Evolutionary conservation across 2,329 filamentous ascomycete genomes (phyloP), one percentile per base, ranked within the genome.

Genomic region (Penicillium italicum): DNA sequence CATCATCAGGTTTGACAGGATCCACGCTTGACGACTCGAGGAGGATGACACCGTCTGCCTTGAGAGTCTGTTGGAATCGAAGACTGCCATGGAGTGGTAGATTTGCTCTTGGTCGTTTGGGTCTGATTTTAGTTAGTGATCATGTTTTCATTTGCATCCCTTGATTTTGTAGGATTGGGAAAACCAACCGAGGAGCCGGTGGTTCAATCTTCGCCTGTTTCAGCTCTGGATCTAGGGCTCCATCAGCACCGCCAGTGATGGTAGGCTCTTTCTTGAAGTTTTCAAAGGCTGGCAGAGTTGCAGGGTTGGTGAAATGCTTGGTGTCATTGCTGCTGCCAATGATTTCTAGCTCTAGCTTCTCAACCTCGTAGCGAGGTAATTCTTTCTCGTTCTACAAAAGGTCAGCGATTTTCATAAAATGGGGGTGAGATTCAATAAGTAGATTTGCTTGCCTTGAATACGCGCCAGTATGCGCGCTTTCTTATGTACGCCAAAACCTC

Each of bases 221-320:
- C 22, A 56, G 22, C 18, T 47, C 53, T 16, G 48, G 53, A 41
- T 58, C 38, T 2, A 56, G 34, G 9, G 53, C 53, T 38, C 56
- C 56, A 49, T 53, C 56, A 24, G 53, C 38, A 49, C 56, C 53
- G 12, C 56, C 56, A 4, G 33, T 48, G n/a, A 58, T 51, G 2
- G 47, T 56, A 8, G 53, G 56, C 36, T 58, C 56, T 48, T 55
- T 16, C 33, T 58, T 52, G 53, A 58, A 56, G 5, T 56, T 58
- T 16, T 49, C 42, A 12, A 56, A 56, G 4, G 28, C 37, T 10
- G 56, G 56, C 1, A 33, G 36, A 5, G 31, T 37, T n/a, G 56
- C 26, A 12, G 53, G 52, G 22, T 58, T 37, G 3, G 43, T 38
- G n/a, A 51, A 56, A n/a, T 47, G 38, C 10, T 41, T 58, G 7